phyloP scores from a whole-genome alignment of 441 rosid species.

The Theobroma grandiflorum region DNA sequence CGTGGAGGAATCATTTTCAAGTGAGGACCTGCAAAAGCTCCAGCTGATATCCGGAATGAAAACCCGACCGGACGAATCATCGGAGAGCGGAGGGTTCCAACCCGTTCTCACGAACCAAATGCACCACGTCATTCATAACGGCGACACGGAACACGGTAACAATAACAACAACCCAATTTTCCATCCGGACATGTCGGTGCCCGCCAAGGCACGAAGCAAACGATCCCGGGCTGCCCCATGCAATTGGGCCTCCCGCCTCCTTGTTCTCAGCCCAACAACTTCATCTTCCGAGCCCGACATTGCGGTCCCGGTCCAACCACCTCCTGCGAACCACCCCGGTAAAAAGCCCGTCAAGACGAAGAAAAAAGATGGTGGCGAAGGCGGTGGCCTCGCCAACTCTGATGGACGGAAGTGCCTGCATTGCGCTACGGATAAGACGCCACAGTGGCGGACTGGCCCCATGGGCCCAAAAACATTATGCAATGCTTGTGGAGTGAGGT shows the following conservation, averaged over 20 bases:
- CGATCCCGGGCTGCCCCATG: constrained; percentile 81
- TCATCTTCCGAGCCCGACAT: constrained; percentile 48
- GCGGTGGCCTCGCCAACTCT: constrained; percentile 33
- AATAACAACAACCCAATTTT: constrained; percentile 45
- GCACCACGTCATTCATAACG: constrained; percentile 14
- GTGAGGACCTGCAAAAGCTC: constrained; percentile 86
- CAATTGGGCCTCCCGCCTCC: constrained; percentile 85
- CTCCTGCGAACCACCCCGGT: constrained; percentile 20
- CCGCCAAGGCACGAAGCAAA: constrained; percentile 94
- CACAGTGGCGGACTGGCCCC: constrained; percentile 97
- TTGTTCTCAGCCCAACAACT: constrained; percentile 52
- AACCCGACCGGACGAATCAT: constrained; percentile 61
- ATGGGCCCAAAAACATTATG: constrained; percentile 94
- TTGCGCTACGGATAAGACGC: constrained; percentile 92
- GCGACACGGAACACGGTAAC: constrained; percentile 13
- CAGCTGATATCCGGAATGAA: constrained; percentile 78
- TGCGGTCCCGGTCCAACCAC: constrained; percentile 31
- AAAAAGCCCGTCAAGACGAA: constrained; percentile 43
- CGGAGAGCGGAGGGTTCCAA: constrained; percentile 43
- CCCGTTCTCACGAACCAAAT: constrained; percentile 37
- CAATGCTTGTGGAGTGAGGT: constrained; percentile 91
- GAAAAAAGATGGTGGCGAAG: constrained; percentile 35
- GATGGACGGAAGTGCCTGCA: constrained; percentile 76
- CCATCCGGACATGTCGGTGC: constrained; percentile 61
- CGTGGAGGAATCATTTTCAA: constrained; percentile 93